Conservation (phyloP, 73 alveolate species). For the Tetrahymena borealis region DNA sequence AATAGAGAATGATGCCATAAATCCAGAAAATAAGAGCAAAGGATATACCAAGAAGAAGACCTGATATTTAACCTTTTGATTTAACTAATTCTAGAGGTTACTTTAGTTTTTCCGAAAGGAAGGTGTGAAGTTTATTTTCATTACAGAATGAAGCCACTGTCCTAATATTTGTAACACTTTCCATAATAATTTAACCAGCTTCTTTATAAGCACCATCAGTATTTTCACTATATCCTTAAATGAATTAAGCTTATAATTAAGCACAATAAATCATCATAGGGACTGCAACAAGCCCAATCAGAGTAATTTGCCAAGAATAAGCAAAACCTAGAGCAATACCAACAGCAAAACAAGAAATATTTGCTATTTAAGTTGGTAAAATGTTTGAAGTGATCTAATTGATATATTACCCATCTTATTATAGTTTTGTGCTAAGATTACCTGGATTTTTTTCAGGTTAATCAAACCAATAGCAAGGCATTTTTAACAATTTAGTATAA, state of each 20-base stretch:
- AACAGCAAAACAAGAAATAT: slow-evolving; percentile 21
- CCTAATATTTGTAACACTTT: slow-evolving; percentile 61
- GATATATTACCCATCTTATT: neutral
- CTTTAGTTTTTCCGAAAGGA: slow-evolving; percentile 32
- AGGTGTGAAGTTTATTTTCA: slow-evolving; percentile 49
- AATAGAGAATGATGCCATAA: slow-evolving; percentile 57
- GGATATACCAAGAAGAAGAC: slow-evolving; percentile 63
- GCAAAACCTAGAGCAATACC: slow-evolving; percentile 53
- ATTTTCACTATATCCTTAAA: slow-evolving; percentile 38
- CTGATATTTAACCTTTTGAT: slow-evolving; percentile 46
- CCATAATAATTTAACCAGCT: slow-evolving; percentile 68
- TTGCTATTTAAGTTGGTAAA: neutral
- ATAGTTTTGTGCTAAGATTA: slow-evolving; percentile 52
- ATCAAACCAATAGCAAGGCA: slow-evolving; percentile 67
- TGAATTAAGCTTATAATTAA: slow-evolving; percentile 34
- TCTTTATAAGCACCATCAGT: slow-evolving; percentile 50
- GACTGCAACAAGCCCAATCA: slow-evolving; percentile 47
- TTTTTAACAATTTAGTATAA: slow-evolving; percentile 47
- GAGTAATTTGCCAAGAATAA: slow-evolving; percentile 52
- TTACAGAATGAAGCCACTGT: slow-evolving; percentile 70
- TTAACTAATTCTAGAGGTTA: slow-evolving; percentile 15
- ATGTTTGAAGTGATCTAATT: neutral
- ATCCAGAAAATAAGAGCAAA: slow-evolving; percentile 49
- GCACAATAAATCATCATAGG: slow-evolving; percentile 56
- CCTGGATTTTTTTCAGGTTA: slow-evolving; percentile 65